Base-by-base conservation (phyloP, 176 grass and related monocot species). In the Elaeis guineensis region DNA sequence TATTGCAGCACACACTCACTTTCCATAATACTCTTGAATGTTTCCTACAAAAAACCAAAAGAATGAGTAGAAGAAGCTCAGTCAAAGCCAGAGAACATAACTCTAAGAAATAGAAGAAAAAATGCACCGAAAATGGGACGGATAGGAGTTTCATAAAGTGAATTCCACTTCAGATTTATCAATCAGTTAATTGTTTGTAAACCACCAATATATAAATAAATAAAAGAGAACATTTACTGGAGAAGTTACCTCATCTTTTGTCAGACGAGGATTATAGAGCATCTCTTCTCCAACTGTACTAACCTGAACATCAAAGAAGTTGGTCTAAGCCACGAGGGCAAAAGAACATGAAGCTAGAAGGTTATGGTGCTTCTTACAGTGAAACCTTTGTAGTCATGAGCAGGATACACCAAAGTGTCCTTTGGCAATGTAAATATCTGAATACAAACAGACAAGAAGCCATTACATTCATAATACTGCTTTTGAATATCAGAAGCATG, bases 331-430 rank as follows among this genome's bases (percentile, higher is more conserved):
- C 60, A 17, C 17, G 6, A 29, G 80, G 17, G 19, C 68, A 48
- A 57, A 75, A 50, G 25, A 21, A 30, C 23, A 25, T 4, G 32
- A 21, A 19, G 6, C 16, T 15, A 30, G 1, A 18, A 67, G 0
- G 6, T 67, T 30, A 15, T 67, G 61, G 35, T 44, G 35, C 11
- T 44, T 12, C 78, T 71, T 85, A 97, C 83, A 55, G 81, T 82
- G 76, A 89, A 92, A 84, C 93, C 93, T 78, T 98, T 92, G 74
- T 98, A 98, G 70, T 92, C 93, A 83, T 98, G 93, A 56, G 21
- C 81, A 64, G 93, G 93, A 80, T 92, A 98, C 29, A 98, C 73
- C 25, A 91, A 67, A 52, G 92, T 91, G 80, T 91, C 81, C 54
- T 74, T 85, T 53, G 87, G 92, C 73, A 97, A 76, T 49, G 84